phyloP scores from a whole-genome alignment of 2,329 filamentous ascomycete species.

The Colletotrichum horii region DNA sequence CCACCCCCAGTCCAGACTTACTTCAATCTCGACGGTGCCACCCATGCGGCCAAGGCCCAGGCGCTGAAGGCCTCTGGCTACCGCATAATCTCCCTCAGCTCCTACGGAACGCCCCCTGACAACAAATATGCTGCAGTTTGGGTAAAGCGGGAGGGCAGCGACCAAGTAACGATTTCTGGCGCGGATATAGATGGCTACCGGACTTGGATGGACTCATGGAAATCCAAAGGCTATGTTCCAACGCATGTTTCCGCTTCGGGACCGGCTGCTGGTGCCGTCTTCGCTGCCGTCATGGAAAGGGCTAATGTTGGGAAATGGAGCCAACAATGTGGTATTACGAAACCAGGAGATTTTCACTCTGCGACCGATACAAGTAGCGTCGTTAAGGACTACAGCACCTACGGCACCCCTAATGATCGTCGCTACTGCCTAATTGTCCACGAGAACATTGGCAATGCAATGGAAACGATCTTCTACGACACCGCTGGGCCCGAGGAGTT shows the following conservation, averaged over 20 bases:
- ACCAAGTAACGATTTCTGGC: conserved; percentile 7
- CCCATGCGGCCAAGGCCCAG: neutral
- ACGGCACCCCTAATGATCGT: conserved; percentile 4
- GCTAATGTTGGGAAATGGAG: conserved; percentile 2
- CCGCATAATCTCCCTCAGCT: conserved; percentile 20
- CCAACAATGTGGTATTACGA: conserved; percentile 5
- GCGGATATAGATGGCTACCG: conserved; percentile 4
- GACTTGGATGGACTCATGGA: conserved; percentile 13
- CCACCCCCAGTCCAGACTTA: neutral
- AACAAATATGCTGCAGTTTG: conserved; percentile 18
- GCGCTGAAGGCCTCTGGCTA: conserved; percentile 11
- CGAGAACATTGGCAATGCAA: conserved; percentile 15
- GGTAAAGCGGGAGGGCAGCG: neutral
- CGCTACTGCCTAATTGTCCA: conserved; percentile 14
- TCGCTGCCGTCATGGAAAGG: conserved; percentile 23
- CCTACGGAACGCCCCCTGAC: conserved; percentile 1
- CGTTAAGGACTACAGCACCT: conserved; percentile 12
- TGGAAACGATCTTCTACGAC: conserved; percentile 7
- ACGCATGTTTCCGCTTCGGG: conserved; percentile 19
- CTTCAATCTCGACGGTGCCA: neutral
- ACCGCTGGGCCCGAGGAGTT: neutral
- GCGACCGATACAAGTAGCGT: neutral
- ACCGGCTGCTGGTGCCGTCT: conserved; percentile 1
- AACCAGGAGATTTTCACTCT: neutral
- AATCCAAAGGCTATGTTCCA: conserved; percentile 11